A percentile compares a stretch with the other conserved stretches of the same genome.
Evolutionary conservation across 2,329 filamentous ascomycete genomes (phyloP).

Genomic region (Exophiala oligosperma): DNA sequence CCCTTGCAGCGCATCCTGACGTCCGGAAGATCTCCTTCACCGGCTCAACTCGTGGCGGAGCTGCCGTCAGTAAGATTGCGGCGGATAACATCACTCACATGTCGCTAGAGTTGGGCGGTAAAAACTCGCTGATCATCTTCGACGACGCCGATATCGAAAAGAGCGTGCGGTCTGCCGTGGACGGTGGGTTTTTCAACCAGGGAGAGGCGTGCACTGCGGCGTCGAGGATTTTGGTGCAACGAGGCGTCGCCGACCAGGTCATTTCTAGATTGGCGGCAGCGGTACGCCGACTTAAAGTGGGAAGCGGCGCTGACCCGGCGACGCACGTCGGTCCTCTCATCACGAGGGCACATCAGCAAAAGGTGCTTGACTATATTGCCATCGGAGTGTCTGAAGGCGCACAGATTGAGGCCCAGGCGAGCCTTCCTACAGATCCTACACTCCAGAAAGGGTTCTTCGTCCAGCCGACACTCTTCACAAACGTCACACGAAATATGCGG

Average conservation of each 20-base stretch:
- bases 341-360: conserved; percentile 22
- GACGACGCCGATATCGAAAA: conserved; percentile 75
- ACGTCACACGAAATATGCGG: conserved; percentile 55
- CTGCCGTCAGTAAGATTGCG: conserved; percentile 67
- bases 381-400: conserved; percentile 50
- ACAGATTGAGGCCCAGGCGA: conserved; percentile 40
- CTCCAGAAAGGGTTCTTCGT: conserved; percentile 55
- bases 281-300: conserved; percentile 14
- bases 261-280: conserved; percentile 16
- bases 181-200: conserved; percentile 26
- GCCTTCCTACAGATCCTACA: conserved; percentile 30
- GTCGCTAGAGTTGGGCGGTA: conserved; percentile 79
- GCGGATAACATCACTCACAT: conserved; percentile 76
- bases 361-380: conserved; percentile 40
- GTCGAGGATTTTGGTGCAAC: conserved; percentile 21
- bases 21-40: conserved; percentile 79
- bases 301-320: conserved; percentile 11
- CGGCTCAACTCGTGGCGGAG: conserved; percentile 70
- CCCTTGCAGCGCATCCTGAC: conserved; percentile 53
- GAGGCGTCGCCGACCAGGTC: conserved; percentile 19
- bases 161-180: conserved; percentile 52
- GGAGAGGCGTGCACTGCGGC: conserved; percentile 25
- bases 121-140: conserved; percentile 74
- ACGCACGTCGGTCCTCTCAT: conserved; percentile 26
- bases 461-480: conserved; percentile 58